Evolutionary conservation across 805 yeast genomes (phyloP).

Genomic region (Candida awuae): DNA sequence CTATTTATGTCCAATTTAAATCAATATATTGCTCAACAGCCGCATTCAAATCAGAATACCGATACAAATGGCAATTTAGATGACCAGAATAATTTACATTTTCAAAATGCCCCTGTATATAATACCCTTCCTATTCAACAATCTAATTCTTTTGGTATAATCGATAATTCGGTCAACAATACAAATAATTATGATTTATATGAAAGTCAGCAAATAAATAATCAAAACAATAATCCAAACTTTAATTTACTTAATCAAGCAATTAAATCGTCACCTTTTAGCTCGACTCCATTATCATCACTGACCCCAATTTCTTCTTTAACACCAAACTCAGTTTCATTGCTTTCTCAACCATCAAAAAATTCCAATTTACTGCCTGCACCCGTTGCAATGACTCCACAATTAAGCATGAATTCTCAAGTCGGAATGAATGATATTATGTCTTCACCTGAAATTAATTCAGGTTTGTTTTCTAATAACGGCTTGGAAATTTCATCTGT

Average conservation of each 20-base stretch:
- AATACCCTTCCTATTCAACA: slow-evolving; percentile 6
- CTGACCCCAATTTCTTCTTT: neutral
- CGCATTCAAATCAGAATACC: neutral
- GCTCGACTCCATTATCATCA: slow-evolving; percentile 1
- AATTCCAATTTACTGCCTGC: neutral
- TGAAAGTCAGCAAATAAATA: neutral
- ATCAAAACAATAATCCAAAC: neutral
- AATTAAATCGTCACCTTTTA: slow-evolving; percentile 7
- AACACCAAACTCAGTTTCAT: neutral
- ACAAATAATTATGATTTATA: neutral
- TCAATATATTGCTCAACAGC: slow-evolving; percentile 3
- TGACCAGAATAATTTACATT: neutral
- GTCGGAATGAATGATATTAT: slow-evolving; percentile 4
- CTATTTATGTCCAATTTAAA: slow-evolving; percentile 8
- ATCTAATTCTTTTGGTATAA: slow-evolving; percentile 6
- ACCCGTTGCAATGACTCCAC: slow-evolving; percentile 13
- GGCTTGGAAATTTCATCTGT: slow-evolving; percentile 11
- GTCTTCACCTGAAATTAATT: slow-evolving; percentile 1
- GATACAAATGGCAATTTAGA: neutral
- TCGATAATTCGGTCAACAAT: slow-evolving; percentile 1
- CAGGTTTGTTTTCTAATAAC: neutral
- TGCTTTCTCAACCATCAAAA: slow-evolving; percentile 1
- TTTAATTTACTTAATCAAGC: slow-evolving; percentile 1
- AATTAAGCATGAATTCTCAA: slow-evolving; percentile 10
- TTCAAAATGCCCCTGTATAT: slow-evolving; percentile 3